Conservation (phyloP, 495 filamentous ascomycete species). For the Aspergillus coremiiformis region DNA sequence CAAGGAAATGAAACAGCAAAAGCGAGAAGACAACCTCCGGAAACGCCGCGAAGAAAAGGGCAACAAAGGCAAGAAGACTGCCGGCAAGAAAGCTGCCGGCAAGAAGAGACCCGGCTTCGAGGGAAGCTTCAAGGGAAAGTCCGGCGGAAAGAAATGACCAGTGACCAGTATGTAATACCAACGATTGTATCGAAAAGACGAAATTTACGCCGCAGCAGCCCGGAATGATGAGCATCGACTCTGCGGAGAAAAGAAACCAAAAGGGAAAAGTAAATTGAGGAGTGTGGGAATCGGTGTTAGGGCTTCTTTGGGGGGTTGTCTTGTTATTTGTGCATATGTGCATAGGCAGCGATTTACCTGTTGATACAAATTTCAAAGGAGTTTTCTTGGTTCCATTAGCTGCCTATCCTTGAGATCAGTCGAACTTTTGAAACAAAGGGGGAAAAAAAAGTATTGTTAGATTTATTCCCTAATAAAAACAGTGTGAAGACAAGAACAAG, state of each 20-base stretch:
- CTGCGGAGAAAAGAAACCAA: background rate
- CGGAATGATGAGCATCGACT: background rate
- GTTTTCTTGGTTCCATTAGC: background rate
- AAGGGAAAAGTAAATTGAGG: conserved; percentile 8
- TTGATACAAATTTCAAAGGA: conserved; percentile 16
- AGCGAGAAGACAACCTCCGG: conserved; percentile 78
- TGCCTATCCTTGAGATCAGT: background rate
- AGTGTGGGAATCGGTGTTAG: conserved; percentile 21
- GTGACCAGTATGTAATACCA: conserved; percentile 3
- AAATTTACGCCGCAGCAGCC: background rate
- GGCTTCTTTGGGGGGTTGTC: conserved; percentile 14
- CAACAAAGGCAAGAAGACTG: conserved; percentile 47
- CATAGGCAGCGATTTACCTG: conserved; percentile 26
- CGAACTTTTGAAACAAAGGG: conserved; percentile 1
- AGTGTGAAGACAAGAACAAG: conserved; percentile 9
- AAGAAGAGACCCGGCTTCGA: conserved; percentile 79
- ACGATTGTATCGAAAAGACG: background rate
- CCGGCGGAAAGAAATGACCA: conserved; percentile 36
- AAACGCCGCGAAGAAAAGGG: conserved; percentile 74
- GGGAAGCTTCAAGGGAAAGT: conserved; percentile 70
- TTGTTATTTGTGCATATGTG: conserved; percentile 21
- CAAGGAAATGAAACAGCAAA: conserved; percentile 73
- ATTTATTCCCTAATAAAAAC: conserved; percentile 15
- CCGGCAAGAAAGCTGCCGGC: conserved; percentile 48
- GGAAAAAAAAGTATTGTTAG: conserved; percentile 8